Conservation (phyloP, 2,329 filamentous ascomycete genomes). For the Madurella fahalii region DNA sequence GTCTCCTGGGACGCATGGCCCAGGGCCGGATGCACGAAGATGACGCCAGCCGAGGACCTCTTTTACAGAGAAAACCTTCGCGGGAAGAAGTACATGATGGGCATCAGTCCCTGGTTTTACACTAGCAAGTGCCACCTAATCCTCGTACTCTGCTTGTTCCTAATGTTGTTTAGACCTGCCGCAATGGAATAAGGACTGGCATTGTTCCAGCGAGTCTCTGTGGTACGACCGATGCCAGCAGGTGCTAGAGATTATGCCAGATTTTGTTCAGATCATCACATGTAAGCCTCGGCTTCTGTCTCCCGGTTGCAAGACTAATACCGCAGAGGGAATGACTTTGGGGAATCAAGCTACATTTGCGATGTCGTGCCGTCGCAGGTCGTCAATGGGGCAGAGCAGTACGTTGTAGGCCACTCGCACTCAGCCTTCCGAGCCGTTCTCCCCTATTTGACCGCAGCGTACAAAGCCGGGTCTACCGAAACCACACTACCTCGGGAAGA, state of each 20-base stretch:
- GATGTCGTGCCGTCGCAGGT: conserved; percentile 42
- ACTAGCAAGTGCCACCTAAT: conserved; percentile 35
- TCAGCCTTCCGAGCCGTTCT: conserved; percentile 45
- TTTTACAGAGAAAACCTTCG: conserved; percentile 36
- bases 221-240: conserved; percentile 57
- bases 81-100: conserved; percentile 49
- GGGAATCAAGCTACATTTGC: conserved; percentile 56
- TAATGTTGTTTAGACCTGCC: conserved; percentile 23
- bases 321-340: conserved; percentile 51
- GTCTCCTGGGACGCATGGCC: conserved; percentile 51
- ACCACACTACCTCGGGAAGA: conserved; percentile 29
- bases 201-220: conserved; percentile 50
- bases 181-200: conserved; percentile 49
- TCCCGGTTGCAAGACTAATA: neutral
- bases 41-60: conserved; percentile 37
- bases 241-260: conserved; percentile 45
- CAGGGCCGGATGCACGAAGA: conserved; percentile 33
- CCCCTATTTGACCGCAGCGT: conserved; percentile 47
- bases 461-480: conserved; percentile 41
- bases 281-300: conserved; percentile 33
- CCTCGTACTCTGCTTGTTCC: conserved; percentile 14
- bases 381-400: conserved; percentile 44
- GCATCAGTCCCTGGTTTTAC: conserved; percentile 39
- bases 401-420: conserved; percentile 45
- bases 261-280: conserved; percentile 52